Evolutionary conservation across 371 early-diverging fungal genomes (phyloP), one percentile per base, ranked within the genome.

Genomic region (Smittium culicis): DNA sequence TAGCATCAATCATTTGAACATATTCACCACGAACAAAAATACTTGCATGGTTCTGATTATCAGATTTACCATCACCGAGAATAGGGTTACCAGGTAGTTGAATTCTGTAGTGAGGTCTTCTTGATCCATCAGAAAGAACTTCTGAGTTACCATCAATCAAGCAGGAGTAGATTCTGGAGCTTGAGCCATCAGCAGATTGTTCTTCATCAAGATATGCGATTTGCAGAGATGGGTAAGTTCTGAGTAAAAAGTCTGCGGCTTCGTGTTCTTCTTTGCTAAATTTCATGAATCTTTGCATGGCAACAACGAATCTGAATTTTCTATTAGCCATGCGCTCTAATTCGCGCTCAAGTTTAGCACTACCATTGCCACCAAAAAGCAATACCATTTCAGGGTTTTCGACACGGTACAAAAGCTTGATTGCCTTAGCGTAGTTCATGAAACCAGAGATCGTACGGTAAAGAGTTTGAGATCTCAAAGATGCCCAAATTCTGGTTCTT

Each of bases 401-500:
- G 34, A 92, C 86, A 1, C 87, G 85, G 66, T 87, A 86, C 16
- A 93, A 76, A 1, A 90, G 78, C 70, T 87, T 86, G 70, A 93
- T 82, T 0, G 92, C 91, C 71, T 88, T 88, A 61, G 83, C 80
- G 68, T 93, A 92, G 71, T 92, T 91, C 92, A 91, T 90, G 70
- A 92, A 90, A 0, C 94, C 93, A 34, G 87, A 85, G 8, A 92
- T 86, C 1, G 92, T 92, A 45, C 93, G 88, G 68, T 87, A 92
- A 61, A 93, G 77, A 0, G 94, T 93, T 74, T 92, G 92, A 24
- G 91, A 86, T 31, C 91, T 84, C 8, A 92, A 77, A 0, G 91
- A 91, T 0, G 93, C 91, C 92, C 92, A 93, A 32, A 92, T 90
- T 33, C 93, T 86, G 3, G 91, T 92, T 55, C 91, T 85, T 34